Percentiles rank a stretch among this genome's conserved stretches.
These are phyloP conservation scores for Hibiscus trionum DNA, from an alignment of 345 rosid genomes.

Conservation along the genomic window DNA sequence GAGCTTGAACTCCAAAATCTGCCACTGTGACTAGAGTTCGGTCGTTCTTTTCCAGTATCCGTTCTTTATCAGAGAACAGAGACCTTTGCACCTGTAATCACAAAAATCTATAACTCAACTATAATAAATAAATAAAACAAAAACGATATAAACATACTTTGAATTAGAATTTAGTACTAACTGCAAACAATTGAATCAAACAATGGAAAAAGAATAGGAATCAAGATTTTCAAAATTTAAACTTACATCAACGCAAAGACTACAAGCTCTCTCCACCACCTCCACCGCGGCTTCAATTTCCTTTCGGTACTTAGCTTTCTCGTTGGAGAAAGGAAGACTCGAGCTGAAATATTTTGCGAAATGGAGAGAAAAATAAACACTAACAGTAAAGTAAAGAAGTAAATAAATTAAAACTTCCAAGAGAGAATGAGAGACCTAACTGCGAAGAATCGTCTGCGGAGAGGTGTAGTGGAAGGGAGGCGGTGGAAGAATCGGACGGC, in stretches of 20 bases:
- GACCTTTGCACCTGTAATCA: slow-evolving; percentile 39
- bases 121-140: not conserved
- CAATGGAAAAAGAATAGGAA: not conserved
- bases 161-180: not conserved
- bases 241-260: slow-evolving; percentile 64
- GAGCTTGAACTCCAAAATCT: slow-evolving; percentile 91
- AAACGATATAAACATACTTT: not conserved
- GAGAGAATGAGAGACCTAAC: not conserved
- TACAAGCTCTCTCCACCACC: slow-evolving; percentile 73
- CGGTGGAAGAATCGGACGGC: not conserved
- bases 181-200: not conserved
- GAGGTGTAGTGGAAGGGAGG: not conserved
- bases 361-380: not conserved
- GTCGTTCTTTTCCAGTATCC: slow-evolving; percentile 68
- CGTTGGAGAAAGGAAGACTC: slow-evolving; percentile 51
- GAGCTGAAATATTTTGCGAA: slow-evolving; percentile 26
- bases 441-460: not conserved
- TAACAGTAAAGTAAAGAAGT: not conserved
- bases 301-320: slow-evolving; percentile 53
- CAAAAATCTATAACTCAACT: not conserved
- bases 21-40: slow-evolving; percentile 81
- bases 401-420: not conserved
- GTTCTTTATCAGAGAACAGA: slow-evolving; percentile 32
- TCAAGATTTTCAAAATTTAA: not conserved
- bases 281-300: slow-evolving; percentile 71